Conservation (phyloP, 2,329 filamentous ascomycete species). For the Fusarium multiceps region DNA sequence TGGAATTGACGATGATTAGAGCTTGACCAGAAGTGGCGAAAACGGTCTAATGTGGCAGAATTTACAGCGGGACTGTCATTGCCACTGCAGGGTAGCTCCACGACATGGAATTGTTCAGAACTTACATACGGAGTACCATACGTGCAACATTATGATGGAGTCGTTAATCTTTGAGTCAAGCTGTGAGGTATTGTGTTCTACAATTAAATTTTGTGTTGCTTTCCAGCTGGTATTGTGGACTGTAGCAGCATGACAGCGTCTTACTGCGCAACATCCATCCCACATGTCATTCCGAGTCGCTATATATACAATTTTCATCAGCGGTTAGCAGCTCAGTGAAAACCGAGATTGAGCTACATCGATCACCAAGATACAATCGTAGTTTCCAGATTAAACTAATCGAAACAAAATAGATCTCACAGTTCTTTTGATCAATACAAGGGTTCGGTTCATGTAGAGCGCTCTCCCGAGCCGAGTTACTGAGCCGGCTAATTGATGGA, state of each 20-base stretch:
- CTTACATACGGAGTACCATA: background rate
- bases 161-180: background rate
- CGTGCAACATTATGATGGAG: background rate
- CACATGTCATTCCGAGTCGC: background rate
- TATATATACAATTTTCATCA: too few species aligned
- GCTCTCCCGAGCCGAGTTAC: background rate
- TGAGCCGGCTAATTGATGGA: background rate
- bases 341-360: too few species aligned
- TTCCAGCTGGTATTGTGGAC: background rate
- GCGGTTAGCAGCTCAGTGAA: too few species aligned
- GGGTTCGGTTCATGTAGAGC: background rate
- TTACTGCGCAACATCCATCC: background rate
- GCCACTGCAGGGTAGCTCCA: background rate
- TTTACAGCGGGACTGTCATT: background rate
- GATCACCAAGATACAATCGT: background rate
- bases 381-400: rapidly evolving
- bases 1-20: background rate
- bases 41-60: slow-evolving; percentile 20
- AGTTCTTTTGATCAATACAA: background rate
- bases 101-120: background rate
- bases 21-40: slow-evolving; percentile 21
- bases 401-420: background rate
- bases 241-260: background rate
- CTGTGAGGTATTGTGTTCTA: rapidly evolving
- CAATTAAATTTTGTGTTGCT: background rate